A percentile compares a stretch with the other conserved stretches of the same genome.
phyloP scores from a whole-genome alignment of 1,284 basidiomycete genomes.

The Tylopilus orsonianus region DNA sequence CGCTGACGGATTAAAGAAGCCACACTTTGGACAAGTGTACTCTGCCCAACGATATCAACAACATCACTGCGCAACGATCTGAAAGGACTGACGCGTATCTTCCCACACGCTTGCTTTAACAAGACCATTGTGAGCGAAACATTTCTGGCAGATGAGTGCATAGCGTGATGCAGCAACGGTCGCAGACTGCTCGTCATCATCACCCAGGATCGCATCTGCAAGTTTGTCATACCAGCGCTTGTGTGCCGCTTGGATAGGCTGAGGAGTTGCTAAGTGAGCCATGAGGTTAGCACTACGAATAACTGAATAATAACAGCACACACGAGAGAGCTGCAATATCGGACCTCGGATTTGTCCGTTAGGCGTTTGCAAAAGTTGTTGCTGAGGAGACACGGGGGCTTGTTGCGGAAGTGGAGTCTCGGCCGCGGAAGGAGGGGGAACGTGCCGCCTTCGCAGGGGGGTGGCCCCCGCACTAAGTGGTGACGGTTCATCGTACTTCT shows the following conservation, averaged over 20 bases:
- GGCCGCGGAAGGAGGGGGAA: conserved; percentile 20
- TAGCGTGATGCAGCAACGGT: conserved; percentile 64
- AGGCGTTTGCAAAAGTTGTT: conserved; percentile 23
- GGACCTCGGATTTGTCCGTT: conserved; percentile 20
- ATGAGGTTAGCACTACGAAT: conserved; percentile 9
- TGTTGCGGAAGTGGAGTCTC: conserved; percentile 23
- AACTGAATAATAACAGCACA: conserved; percentile 18
- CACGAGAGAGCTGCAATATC: conserved; percentile 43
- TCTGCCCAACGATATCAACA: conserved; percentile 41
- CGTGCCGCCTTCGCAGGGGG: conserved; percentile 36
- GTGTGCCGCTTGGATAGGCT: conserved; percentile 54
- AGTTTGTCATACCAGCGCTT: conserved; percentile 89
- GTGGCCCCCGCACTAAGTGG: conserved; percentile 30
- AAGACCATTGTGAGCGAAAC: conserved; percentile 93
- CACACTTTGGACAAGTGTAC: conserved; percentile 75
- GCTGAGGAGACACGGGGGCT: conserved; percentile 22
- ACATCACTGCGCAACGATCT: background rate
- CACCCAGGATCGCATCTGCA: conserved; percentile 83
- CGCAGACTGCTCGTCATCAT: conserved; percentile 61
- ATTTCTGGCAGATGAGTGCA: conserved; percentile 92
- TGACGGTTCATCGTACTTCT: conserved; percentile 79
- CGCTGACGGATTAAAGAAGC: conserved; percentile 65
- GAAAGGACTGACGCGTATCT: conserved; percentile 73
- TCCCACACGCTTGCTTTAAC: conserved; percentile 89
- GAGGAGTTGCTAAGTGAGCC: conserved; percentile 35